Conservation (phyloP, 2,329 filamentous ascomycete species). For the Cadophora malorum region DNA sequence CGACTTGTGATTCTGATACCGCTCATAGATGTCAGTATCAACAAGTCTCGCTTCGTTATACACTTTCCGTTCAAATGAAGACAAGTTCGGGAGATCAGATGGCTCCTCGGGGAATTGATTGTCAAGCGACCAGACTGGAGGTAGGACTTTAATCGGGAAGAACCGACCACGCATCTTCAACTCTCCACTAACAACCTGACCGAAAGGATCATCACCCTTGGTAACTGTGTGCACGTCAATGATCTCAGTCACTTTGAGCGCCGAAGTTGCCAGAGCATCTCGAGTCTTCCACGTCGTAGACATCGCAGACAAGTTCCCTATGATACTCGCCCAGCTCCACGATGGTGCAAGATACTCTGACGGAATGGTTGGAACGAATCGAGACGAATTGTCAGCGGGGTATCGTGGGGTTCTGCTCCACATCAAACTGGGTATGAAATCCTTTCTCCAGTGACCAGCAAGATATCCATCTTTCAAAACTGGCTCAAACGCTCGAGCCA, state of each 20-base stretch:
- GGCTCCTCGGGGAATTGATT: constrained; percentile 23
- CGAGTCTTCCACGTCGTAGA: constrained; percentile 27
- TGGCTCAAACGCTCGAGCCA: constrained; percentile 33
- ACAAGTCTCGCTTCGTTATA: constrained; percentile 22
- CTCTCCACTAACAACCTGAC: constrained; percentile 27
- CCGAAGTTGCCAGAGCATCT: constrained; percentile 19
- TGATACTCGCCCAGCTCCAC: constrained; percentile 34
- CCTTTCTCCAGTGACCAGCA: constrained; percentile 37
- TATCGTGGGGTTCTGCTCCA: constrained; percentile 28
- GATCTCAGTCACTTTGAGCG: constrained; percentile 21
- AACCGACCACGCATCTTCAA: constrained; percentile 27
- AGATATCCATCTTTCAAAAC: constrained; percentile 33
- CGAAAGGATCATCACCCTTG: constrained; percentile 28
- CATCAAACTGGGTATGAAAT: constrained; percentile 29
- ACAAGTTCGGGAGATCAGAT: constrained; percentile 1
- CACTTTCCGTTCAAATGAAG: constrained; percentile 21
- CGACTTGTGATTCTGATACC: constrained; percentile 27
- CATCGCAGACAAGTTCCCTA: constrained; percentile 24
- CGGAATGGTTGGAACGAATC: constrained; percentile 23
- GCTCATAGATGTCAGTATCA: constrained; percentile 28
- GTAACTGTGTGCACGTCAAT: constrained; percentile 18
- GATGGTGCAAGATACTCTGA: constrained; percentile 32
- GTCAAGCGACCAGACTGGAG: constrained; percentile 24
- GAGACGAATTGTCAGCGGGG: constrained; percentile 23
- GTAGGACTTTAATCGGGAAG: constrained; percentile 19